Evolutionary conservation across 257 asterid genomes (phyloP).

Genomic region (Ajuga chamaepitys): DNA sequence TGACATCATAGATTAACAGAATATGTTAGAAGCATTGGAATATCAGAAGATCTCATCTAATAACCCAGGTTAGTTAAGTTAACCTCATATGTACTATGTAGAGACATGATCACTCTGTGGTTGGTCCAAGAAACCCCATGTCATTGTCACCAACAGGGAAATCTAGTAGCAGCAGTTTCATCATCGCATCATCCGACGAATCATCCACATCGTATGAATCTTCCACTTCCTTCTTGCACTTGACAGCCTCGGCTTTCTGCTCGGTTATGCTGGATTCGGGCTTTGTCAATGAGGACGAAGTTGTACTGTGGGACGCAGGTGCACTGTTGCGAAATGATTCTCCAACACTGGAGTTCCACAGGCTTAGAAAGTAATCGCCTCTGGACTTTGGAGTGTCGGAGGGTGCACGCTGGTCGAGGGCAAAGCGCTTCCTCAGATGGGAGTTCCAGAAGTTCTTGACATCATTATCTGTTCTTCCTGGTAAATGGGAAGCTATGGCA

Average conservation of each 20-base stretch:
- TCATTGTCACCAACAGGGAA: conserved; percentile 29
- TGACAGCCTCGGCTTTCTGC: conserved; percentile 1
- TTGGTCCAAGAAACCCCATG: conserved; percentile 38
- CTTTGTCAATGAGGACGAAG: conserved; percentile 40
- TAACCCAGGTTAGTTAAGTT: too few species aligned
- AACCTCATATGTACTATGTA: conserved; percentile 20
- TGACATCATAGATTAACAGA: too few species aligned
- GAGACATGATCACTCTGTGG: conserved; percentile 17
- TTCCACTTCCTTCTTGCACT: conserved; percentile 19
- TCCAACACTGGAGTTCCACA: conserved; percentile 63
- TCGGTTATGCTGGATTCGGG: conserved; percentile 26
- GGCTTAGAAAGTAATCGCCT: conserved; percentile 43
- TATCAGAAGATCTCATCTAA: too few species aligned
- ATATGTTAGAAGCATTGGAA: too few species aligned
- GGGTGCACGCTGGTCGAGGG: not conserved
- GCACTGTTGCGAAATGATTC: conserved; percentile 37
- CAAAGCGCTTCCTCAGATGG: conserved; percentile 43
- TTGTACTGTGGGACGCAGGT: conserved; percentile 33
- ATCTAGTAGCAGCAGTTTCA: conserved; percentile 33
- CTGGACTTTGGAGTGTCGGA: conserved; percentile 19
- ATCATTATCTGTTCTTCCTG: conserved; percentile 70
- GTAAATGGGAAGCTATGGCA: conserved; percentile 51
- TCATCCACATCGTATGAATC: conserved; percentile 33
- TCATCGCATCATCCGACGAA: conserved; percentile 24
- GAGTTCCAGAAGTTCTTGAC: conserved; percentile 82